Conservation (phyloP, 108 stramenopile genomes). For the Skeletonema potamos region DNA sequence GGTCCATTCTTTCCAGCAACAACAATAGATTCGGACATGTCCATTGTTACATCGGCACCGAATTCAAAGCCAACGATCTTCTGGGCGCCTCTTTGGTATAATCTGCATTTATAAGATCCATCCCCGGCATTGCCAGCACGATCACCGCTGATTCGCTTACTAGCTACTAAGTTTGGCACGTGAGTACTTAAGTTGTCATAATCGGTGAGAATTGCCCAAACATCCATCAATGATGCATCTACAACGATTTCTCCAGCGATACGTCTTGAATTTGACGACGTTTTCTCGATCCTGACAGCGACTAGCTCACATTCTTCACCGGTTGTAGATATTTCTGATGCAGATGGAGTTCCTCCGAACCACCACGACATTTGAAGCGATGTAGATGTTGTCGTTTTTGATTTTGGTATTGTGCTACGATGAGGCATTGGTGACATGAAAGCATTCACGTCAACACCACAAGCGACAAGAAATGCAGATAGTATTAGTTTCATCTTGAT, state of each 20-base stretch:
- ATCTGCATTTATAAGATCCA: constrained; percentile 40
- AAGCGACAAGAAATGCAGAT: neutral
- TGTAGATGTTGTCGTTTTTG: neutral
- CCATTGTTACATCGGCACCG: constrained; percentile 70
- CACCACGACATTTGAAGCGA: constrained; percentile 23
- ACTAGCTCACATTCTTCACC: constrained; percentile 57
- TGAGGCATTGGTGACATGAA: neutral
- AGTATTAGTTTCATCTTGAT: constrained; percentile 1
- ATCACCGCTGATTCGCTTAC: constrained; percentile 16
- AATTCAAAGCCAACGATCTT: constrained; percentile 77
- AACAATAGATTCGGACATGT: constrained; percentile 57
- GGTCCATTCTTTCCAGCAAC: constrained; percentile 3
- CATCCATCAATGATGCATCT: constrained; percentile 44
- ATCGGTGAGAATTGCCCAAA: constrained; percentile 73
- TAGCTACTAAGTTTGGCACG: constrained; percentile 71
- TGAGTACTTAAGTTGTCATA: constrained; percentile 64
- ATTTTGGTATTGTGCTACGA: neutral
- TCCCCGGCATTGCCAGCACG: constrained; percentile 21
- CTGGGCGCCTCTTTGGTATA: constrained; percentile 79
- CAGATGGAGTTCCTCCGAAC: constrained; percentile 45
- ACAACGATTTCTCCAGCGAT: constrained; percentile 66
- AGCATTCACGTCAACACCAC: neutral
- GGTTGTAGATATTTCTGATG: constrained; percentile 18
- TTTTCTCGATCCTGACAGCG: constrained; percentile 62
- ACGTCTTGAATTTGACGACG: constrained; percentile 58